Conservation (phyloP, 228 moss, liverwort and hornwort genomes). For the Sphagnum magellanicum region DNA sequence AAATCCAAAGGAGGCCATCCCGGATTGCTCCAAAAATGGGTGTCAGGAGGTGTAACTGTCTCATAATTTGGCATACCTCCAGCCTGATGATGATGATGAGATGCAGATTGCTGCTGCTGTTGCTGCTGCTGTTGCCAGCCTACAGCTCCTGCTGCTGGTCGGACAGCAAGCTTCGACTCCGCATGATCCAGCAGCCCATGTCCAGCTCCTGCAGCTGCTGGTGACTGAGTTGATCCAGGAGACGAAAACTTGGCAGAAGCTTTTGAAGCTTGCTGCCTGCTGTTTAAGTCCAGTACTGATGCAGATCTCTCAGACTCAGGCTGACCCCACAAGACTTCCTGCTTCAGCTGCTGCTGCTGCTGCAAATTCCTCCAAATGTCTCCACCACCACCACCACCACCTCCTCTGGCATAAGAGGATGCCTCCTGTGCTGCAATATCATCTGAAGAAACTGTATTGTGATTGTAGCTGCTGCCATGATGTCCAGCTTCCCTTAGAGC, state of each 20-base stretch:
- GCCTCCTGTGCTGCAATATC: too few relatives aligned
- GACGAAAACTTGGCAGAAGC: too few relatives aligned
- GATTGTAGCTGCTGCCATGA: constrained; percentile 6
- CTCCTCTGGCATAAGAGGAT: too few relatives aligned
- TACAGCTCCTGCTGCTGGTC: constrained; percentile 29
- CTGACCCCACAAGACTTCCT: constrained; percentile 34
- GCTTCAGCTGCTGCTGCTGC: constrained; percentile 17
- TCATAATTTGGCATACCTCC: constrained; percentile 21
- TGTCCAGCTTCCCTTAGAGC: constrained; percentile 37
- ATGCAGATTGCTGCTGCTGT: constrained; percentile 13
- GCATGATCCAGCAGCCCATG: too few relatives aligned
- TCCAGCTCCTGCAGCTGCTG: too few relatives aligned
- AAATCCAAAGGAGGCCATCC: constrained; percentile 47
- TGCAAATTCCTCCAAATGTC: background rate
- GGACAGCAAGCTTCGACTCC: too few relatives aligned
- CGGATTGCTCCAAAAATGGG: constrained; percentile 37
- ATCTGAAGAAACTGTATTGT: background rate
- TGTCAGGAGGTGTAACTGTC: constrained; percentile 17
- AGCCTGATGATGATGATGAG: constrained; percentile 22
- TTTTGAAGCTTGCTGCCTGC: constrained; percentile 14
- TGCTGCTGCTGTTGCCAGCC: constrained; percentile 24
- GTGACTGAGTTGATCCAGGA: too few relatives aligned
- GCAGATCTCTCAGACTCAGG: constrained; percentile 15
- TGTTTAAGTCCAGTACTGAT: constrained; percentile 17
- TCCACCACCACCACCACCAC: constrained; percentile 21